Conservation (phyloP, 164 flowering plant genomes). For the Berberis thunbergii region DNA sequence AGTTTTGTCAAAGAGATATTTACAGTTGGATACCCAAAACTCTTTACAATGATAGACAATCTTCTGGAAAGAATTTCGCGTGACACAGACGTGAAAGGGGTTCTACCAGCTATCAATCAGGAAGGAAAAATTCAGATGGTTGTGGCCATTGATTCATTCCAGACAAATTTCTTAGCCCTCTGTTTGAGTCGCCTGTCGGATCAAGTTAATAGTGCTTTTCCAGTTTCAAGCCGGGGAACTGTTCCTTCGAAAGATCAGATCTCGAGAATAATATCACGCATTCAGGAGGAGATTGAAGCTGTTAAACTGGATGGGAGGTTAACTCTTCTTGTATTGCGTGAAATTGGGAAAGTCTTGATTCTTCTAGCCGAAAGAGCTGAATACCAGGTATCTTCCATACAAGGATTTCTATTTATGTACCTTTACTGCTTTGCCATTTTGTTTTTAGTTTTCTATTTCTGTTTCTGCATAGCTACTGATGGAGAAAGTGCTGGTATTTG, state of each 20-base stretch:
- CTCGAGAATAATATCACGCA: background rate
- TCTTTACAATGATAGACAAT: slow-evolving; percentile 34
- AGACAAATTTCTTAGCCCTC: slow-evolving; percentile 69
- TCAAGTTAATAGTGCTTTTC: too few species aligned
- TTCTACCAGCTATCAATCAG: slow-evolving; percentile 64
- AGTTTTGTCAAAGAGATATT: background rate
- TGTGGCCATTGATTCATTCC: slow-evolving; percentile 70
- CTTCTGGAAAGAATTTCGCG: slow-evolving; percentile 84
- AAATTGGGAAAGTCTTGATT: too few species aligned
- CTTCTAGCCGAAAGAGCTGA: slow-evolving; percentile 1
- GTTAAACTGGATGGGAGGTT: too few species aligned
- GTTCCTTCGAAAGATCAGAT: slow-evolving; percentile 1
- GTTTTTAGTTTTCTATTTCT: background rate
- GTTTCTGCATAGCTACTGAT: background rate
- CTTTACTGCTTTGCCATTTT: background rate
- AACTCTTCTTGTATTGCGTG: too few species aligned
- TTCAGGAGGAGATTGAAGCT: background rate
- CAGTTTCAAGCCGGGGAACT: background rate
- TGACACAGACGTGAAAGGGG: slow-evolving; percentile 94
- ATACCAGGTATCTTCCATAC: background rate
- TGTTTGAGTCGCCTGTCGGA: slow-evolving; percentile 66
- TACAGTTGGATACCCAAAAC: background rate
- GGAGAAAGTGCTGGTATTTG: too few species aligned
- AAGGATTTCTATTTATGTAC: too few species aligned
- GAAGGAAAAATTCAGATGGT: slow-evolving; percentile 81